Evolutionary conservation across 148 eudicot genomes (phyloP).

Genomic region (Dysphania ambrosioides): DNA sequence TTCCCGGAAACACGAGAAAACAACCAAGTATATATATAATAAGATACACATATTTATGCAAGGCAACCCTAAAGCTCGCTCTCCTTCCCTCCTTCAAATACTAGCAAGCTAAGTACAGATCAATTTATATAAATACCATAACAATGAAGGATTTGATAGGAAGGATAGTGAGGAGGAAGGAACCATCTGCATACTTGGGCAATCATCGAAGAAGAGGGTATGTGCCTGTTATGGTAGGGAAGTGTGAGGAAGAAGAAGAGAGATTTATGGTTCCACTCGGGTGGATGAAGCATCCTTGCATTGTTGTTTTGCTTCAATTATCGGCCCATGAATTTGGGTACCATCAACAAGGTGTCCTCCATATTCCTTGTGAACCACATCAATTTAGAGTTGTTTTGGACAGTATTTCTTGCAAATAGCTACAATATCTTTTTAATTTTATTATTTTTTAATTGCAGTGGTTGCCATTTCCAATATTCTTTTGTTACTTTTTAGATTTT

Average conservation of each 20-base stretch:
- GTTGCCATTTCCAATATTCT: too few species aligned
- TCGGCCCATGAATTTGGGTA: slow-evolving; percentile 16
- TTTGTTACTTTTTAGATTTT: too few species aligned
- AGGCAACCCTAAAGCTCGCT: too few species aligned
- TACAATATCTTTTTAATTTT: too few species aligned
- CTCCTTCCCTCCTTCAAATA: too few species aligned
- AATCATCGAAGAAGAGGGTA: slow-evolving; percentile 22
- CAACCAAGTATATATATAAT: too few species aligned
- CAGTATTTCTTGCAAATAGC: not conserved
- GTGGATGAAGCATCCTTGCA: slow-evolving; percentile 20
- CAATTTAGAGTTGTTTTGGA: slow-evolving; percentile 8
- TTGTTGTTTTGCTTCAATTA: slow-evolving; percentile 19
- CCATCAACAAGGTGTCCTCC: slow-evolving; percentile 20
- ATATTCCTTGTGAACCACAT: slow-evolving; percentile 19
- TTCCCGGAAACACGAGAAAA: too few species aligned
- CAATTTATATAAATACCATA: too few species aligned
- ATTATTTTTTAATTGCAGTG: too few species aligned
- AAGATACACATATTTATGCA: too few species aligned
- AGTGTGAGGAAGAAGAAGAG: slow-evolving; percentile 14
- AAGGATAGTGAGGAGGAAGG: not conserved
- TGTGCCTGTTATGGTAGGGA: slow-evolving; percentile 24
- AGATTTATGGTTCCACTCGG: slow-evolving; percentile 24
- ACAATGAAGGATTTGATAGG: not conserved
- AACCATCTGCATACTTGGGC: not conserved
- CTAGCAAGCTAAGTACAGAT: too few species aligned